Conservation (phyloP, 2,329 filamentous ascomycete species). For the Lachnellula subtilissima region DNA sequence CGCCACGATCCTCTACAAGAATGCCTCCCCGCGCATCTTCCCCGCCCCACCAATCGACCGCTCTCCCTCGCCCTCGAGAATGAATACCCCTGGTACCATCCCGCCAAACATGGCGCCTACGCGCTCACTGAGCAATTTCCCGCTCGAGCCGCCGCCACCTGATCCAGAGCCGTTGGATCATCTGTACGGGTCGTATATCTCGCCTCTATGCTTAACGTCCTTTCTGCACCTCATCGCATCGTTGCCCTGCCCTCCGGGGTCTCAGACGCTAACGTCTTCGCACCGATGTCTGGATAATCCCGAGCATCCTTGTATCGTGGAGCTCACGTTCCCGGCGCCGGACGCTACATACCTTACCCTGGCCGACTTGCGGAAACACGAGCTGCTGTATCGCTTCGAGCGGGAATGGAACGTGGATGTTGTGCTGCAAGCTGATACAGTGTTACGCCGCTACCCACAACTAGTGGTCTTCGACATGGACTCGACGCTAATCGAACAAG, state of each 20-base stretch:
- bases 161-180: conserved; percentile 58
- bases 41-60: conserved; percentile 34
- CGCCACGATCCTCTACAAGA: conserved; percentile 61
- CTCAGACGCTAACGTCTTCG: conserved; percentile 51
- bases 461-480: conserved; percentile 99
- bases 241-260: conserved; percentile 50
- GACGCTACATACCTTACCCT: conserved; percentile 60
- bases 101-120: conserved; percentile 50
- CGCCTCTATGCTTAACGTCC: conserved; percentile 59
- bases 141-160: conserved; percentile 50
- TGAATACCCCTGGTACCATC: conserved; percentile 14
- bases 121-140: conserved; percentile 52
- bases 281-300: conserved; percentile 61
- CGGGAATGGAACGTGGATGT: conserved; percentile 86
- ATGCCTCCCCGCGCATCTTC: conserved; percentile 31
- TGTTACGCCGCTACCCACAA: conserved; percentile 75
- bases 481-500: conserved; percentile 92
- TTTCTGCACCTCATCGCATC: conserved; percentile 63
- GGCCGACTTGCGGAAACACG: conserved; percentile 69
- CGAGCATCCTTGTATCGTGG: conserved; percentile 58
- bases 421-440: conserved; percentile 65
- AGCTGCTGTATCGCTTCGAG: conserved; percentile 79
- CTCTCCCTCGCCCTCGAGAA: conserved; percentile 26
- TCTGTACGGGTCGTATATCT: conserved; percentile 61
- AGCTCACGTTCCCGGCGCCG: conserved; percentile 59